Evolutionary conservation across 495 filamentous ascomycete genomes (phyloP), one percentile per base, ranked within the genome.

Genomic region (Xylaria acuta): DNA sequence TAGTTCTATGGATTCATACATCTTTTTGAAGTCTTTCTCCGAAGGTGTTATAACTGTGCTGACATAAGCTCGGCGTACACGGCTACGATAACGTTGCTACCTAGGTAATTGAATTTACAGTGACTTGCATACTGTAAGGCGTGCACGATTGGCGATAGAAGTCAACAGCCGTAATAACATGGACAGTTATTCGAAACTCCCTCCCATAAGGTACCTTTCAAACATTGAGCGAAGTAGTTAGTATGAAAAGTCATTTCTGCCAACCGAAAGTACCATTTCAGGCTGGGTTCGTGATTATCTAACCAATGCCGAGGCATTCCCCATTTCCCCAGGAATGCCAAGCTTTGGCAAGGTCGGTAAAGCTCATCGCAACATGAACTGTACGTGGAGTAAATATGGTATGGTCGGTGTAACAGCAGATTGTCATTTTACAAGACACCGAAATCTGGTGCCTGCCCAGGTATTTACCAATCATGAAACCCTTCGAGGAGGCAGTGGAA

Each of bases 401-500:
- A 59, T 59, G 5, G 54, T 59, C 54, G 32, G 54, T 59, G 30
- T 59, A 20, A 20, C 9, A 27, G 53, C 3, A 60, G 20, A 5
- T 25, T 14, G 25, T 41, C 59, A 16, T 41, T 34, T 30, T 41
- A 22, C 22, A 64, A 43, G 22, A 43, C 11, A 30, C 4, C 38
- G 20, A 22, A 6, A 40, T 14, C 11, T 5, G 2, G 58, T 60
- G 7, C 20, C 9, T 27, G n/a, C n/a, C 9, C 2, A 38, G 12
- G 14, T 56, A 80, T 8, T 60, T n/a, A 20, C 1, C 16, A 32
- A 38, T 32, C 20, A 73, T 73, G 71, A 69, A 34, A 30, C 43
- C 32, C 22, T 73, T 73, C 9, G 71, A 73, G 25, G 22, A 69
- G 56, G 64, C 71, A 6, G 14, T 69, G 16, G 64, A 68, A 30